Conservation (phyloP, 495 filamentous ascomycete species). For the Thozetella sp. region DNA sequence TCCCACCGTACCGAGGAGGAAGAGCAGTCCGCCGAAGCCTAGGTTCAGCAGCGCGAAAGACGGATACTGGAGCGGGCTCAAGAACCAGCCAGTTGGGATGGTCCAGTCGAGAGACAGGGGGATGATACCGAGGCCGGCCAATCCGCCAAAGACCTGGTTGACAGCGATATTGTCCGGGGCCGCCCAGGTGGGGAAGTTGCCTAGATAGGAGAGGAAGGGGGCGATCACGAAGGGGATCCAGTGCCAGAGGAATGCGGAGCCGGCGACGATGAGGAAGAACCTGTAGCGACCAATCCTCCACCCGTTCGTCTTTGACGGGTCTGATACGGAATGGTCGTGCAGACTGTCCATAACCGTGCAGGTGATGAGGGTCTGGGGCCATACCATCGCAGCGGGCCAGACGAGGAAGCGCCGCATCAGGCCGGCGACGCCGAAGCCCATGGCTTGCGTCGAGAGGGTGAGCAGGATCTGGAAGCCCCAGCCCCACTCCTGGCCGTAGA, state of each 20-base stretch:
- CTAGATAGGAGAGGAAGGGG: slow-evolving; percentile 60
- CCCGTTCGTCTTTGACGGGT: slow-evolving; percentile 52
- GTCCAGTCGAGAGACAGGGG: slow-evolving; percentile 71
- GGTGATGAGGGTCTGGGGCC: slow-evolving; percentile 62
- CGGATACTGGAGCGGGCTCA: slow-evolving; percentile 67
- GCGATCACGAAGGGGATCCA: slow-evolving; percentile 62
- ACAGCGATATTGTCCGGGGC: slow-evolving; percentile 63
- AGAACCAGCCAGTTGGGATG: slow-evolving; percentile 62
- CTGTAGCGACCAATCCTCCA: slow-evolving; percentile 61
- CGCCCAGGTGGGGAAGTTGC: slow-evolving; percentile 54
- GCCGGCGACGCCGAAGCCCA: slow-evolving; percentile 75
- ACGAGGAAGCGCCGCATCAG: slow-evolving; percentile 67
- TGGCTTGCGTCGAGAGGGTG: slow-evolving; percentile 68
- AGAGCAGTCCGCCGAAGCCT: slow-evolving; percentile 53
- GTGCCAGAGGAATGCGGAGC: slow-evolving; percentile 47
- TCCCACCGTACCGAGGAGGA: slow-evolving; percentile 49
- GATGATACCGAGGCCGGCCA: slow-evolving; percentile 61
- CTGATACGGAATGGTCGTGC: slow-evolving; percentile 55
- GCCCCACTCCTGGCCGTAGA: slow-evolving; percentile 39
- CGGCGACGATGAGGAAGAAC: slow-evolving; percentile 54
- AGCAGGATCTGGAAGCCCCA: slow-evolving; percentile 71
- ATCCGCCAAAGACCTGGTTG: slow-evolving; percentile 70
- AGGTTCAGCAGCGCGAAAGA: slow-evolving; percentile 67
- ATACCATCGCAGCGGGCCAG: slow-evolving; percentile 65
- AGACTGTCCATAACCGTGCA: slow-evolving; percentile 60